phyloP scores from a whole-genome alignment of 495 filamentous ascomycete species.

The Daldinia vernicosa region DNA sequence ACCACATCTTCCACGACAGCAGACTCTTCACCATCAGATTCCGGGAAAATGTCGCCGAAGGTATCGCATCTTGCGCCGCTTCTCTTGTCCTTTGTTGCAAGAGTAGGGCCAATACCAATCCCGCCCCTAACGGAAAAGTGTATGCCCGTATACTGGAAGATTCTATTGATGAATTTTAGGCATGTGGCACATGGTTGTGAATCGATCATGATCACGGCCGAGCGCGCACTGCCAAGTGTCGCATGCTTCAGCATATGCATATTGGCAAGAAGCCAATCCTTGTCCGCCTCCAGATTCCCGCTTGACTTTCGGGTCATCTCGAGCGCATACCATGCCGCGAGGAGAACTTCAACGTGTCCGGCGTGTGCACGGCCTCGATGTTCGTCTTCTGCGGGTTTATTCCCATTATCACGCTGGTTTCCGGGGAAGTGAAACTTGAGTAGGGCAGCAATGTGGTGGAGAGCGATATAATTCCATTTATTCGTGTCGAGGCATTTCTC shows the following conservation, averaged over 20 bases:
- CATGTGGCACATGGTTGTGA: constrained; percentile 37
- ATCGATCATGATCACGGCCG: constrained; percentile 33
- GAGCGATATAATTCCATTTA: constrained; percentile 33
- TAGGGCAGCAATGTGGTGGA: constrained; percentile 25
- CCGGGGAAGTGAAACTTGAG: constrained; percentile 36
- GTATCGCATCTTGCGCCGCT: constrained; percentile 19
- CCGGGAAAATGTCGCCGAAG: constrained; percentile 24
- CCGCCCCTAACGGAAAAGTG: constrained; percentile 22
- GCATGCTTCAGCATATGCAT: constrained; percentile 12
- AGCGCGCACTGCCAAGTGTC: constrained; percentile 19
- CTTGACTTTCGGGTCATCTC: constrained; percentile 5
- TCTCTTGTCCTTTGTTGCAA: constrained; percentile 25
- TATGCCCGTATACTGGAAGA: constrained; percentile 35
- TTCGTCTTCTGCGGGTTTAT: neutral
- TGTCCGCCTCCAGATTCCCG: neutral
- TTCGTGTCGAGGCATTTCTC: constrained; percentile 34
- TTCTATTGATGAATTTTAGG: constrained; percentile 28
- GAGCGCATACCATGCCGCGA: constrained; percentile 35
- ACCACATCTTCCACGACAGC: neutral
- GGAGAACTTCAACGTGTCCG: constrained; percentile 43
- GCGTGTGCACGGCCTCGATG: constrained; percentile 39
- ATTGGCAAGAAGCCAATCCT: constrained; percentile 15
- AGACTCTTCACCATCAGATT: constrained; percentile 27
- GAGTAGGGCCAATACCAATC: constrained; percentile 33
- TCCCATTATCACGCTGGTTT: constrained; percentile 28